Percentiles rank a stretch among this genome's conserved stretches.
Evolutionary conservation across 208 protist species (phyloP).

Genomic region (Trypanosoma brucei): DNA sequence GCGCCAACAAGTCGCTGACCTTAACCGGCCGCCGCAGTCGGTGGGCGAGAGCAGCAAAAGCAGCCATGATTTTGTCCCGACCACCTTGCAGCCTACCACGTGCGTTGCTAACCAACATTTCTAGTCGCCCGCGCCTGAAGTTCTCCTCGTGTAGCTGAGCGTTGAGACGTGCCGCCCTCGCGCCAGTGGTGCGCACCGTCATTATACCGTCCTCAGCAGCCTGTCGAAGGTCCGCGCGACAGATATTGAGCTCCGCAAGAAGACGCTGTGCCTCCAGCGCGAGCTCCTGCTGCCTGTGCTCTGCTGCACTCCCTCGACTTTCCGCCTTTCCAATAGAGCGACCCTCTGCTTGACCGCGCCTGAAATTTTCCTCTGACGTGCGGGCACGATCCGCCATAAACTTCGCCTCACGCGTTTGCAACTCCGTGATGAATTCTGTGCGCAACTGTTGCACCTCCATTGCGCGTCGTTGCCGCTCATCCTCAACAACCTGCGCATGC

Average conservation of each 20-base stretch:
- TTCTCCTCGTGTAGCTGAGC: constrained; percentile 25
- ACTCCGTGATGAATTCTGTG: constrained; percentile 54
- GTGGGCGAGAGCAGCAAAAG: constrained; percentile 9
- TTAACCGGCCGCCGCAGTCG: constrained; percentile 14
- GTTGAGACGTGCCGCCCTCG: constrained; percentile 23
- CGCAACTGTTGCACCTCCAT: constrained; percentile 58
- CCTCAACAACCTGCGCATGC: constrained; percentile 60
- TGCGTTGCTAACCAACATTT: constrained; percentile 12
- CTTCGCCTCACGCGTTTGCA: constrained; percentile 44
- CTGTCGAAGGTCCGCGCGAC: constrained; percentile 49
- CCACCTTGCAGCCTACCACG: constrained; percentile 29
- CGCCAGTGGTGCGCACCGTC: constrained; percentile 31
- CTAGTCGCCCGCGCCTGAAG: constrained; percentile 12
- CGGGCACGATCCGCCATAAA: constrained; percentile 46
- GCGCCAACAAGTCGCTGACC: constrained; percentile 9
- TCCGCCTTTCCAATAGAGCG: constrained; percentile 37
- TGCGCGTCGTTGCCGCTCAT: constrained; percentile 51
- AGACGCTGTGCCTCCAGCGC: constrained; percentile 49
- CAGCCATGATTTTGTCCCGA: constrained; percentile 15
- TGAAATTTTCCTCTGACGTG: constrained; percentile 51
- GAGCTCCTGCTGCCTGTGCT: constrained; percentile 43
- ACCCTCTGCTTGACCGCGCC: constrained; percentile 49
- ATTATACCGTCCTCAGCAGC: constrained; percentile 44
- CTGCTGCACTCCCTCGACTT: constrained; percentile 32
- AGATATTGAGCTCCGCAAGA: constrained; percentile 37